phyloP scores from a whole-genome alignment of 495 filamentous ascomycete species.

The Aspergillus carlsbadensis region DNA sequence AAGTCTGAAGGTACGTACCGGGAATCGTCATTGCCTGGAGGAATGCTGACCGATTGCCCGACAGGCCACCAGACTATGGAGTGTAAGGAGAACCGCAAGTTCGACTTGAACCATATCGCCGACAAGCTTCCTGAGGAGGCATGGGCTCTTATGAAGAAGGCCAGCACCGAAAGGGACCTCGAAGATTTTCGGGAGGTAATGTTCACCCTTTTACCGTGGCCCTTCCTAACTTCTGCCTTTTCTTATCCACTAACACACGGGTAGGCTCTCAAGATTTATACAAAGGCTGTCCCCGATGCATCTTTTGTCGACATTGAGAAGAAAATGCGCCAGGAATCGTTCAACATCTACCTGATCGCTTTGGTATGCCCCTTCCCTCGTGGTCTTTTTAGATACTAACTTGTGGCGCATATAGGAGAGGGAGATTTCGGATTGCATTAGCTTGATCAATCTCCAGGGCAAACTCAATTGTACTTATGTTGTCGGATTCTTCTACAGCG shows the following conservation, averaged over 20 bases:
- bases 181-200: slow-evolving; percentile 69
- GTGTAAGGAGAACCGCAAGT: slow-evolving; percentile 68
- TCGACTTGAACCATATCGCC: slow-evolving; percentile 60
- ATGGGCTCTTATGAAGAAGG: slow-evolving; percentile 66
- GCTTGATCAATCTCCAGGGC: slow-evolving; percentile 81
- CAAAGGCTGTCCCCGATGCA: slow-evolving; percentile 65
- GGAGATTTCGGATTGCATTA: slow-evolving; percentile 58
- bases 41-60: neutral
- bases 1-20: slow-evolving; percentile 58
- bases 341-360: slow-evolving; percentile 73
- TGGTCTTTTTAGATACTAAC: neutral
- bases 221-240: neutral
- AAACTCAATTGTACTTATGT: slow-evolving; percentile 72
- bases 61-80: slow-evolving; percentile 63
- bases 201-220: too few relatives aligned
- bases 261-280: slow-evolving; percentile 65
- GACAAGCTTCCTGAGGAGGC: slow-evolving; percentile 63
- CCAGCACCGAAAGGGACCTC: slow-evolving; percentile 63
- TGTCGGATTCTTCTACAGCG: slow-evolving; percentile 64
- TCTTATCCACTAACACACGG: slow-evolving; percentile 19
- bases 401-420: slow-evolving; percentile 44
- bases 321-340: slow-evolving; percentile 62
- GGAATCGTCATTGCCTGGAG: too few relatives aligned
- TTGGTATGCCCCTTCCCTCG: slow-evolving; percentile 37
- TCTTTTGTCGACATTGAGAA: slow-evolving; percentile 72